Evolutionary conservation across 2,329 filamentous ascomycete species (phyloP).

Genomic region (Fusarium hainanense): DNA sequence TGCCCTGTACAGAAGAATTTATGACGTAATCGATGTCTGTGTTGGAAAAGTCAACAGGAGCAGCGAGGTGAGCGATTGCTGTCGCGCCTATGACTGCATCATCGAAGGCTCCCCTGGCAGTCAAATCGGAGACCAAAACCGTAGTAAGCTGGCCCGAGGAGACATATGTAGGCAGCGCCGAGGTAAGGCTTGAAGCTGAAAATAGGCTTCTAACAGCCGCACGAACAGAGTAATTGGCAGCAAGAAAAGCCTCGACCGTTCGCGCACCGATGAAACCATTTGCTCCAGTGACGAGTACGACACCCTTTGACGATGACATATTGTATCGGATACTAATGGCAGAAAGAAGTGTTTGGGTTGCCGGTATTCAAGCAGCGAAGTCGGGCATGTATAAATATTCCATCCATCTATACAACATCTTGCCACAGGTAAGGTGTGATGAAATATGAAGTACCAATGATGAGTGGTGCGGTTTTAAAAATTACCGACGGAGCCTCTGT

Average conservation of each 20-base stretch:
- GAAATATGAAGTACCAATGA: background rate
- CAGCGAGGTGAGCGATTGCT: conserved; percentile 14
- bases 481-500: background rate
- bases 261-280: conserved; percentile 27
- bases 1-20: conserved; percentile 8
- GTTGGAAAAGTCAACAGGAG: conserved; percentile 15
- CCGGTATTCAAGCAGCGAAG: accelerated
- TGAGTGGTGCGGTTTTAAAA: background rate
- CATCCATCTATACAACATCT: background rate
- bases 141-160: conserved; percentile 2
- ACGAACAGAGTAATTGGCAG: conserved; percentile 7
- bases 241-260: conserved; percentile 19
- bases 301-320: conserved; percentile 7
- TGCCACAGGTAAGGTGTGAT: background rate
- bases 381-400: background rate
- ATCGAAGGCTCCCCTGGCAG: background rate
- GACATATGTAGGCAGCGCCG: background rate
- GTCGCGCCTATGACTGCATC: background rate
- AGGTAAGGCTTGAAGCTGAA: conserved; percentile 12
- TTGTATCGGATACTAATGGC: background rate
- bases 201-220: conserved; percentile 11
- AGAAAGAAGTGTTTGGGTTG: background rate
- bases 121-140: background rate
- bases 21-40: conserved; percentile 22
- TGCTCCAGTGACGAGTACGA: conserved; percentile 20